phyloP scores from a whole-genome alignment of 306 rosid genomes.

The Styphnolobium japonicum region DNA sequence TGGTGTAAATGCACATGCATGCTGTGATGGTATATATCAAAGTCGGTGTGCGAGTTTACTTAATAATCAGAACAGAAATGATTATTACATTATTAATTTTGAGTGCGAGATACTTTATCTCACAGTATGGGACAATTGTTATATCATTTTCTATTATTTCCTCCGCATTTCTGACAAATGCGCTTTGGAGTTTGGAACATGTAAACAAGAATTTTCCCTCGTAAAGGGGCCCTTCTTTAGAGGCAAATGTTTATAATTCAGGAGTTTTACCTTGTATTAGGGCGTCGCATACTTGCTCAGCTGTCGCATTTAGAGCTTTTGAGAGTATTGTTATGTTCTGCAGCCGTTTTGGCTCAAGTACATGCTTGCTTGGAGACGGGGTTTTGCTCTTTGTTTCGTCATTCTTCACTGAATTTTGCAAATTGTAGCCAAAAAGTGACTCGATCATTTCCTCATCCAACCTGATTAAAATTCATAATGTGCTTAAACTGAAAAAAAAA shows the following conservation, averaged over 20 bases:
- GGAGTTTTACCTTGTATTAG: constrained; percentile 69
- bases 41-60: constrained; percentile 18
- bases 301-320: constrained; percentile 76
- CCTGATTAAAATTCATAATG: constrained; percentile 48
- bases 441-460: constrained; percentile 98
- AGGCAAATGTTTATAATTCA: constrained; percentile 1
- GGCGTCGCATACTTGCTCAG: constrained; percentile 76
- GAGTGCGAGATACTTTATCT: neutral
- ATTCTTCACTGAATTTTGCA: constrained; percentile 64
- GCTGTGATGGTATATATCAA: neutral
- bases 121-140: neutral
- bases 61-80: neutral
- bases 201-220: constrained; percentile 1
- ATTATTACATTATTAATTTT: neutral
- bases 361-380: constrained; percentile 92
- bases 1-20: constrained; percentile 24
- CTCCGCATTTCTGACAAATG: constrained; percentile 5
- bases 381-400: constrained; percentile 82
- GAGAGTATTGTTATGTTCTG: constrained; percentile 95
- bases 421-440: constrained; percentile 93
- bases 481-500: neutral
- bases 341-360: constrained; percentile 92
- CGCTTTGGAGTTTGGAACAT: constrained; percentile 14
- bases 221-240: neutral
- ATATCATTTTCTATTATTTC: constrained; percentile 1